Conservation (phyloP, 73 alveolate species). For the Symbiodinium natans region DNA sequence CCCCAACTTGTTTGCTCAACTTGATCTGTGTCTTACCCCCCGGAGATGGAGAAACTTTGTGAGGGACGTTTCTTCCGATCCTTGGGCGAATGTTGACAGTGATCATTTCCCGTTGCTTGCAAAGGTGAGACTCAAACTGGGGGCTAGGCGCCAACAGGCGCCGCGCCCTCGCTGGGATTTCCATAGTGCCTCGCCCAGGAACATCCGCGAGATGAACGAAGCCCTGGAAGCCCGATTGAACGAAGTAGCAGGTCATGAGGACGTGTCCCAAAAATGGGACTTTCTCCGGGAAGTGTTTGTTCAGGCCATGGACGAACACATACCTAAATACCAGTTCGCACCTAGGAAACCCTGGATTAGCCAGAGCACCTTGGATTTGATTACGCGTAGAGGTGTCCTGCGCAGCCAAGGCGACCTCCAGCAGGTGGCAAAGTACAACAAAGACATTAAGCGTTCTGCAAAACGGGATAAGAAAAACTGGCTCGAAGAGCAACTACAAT, state of each 20-base stretch:
- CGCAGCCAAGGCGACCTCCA: not conserved
- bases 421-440: not conserved
- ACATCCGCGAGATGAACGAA: not conserved
- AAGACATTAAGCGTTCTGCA: not conserved
- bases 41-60: not conserved
- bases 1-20: constrained; percentile 10
- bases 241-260: not conserved
- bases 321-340: not conserved
- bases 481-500: not conserved
- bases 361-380: not conserved
- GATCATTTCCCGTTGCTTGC: not conserved
- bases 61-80: not conserved
- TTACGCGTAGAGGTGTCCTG: constrained; percentile 10
- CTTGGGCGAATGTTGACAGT: not conserved
- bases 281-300: not conserved
- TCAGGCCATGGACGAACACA: not conserved
- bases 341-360: constrained; percentile 13
- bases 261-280: not conserved
- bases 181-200: not conserved
- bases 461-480: not conserved
- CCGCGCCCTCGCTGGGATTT: not conserved
- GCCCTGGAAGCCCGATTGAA: not conserved
- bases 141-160: not conserved
- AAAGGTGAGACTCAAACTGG: not conserved
- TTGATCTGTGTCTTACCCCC: not conserved